Evolutionary conservation across 2,329 filamentous ascomycete species (phyloP).

Genomic region (Beauveria rudraprayagi): DNA sequence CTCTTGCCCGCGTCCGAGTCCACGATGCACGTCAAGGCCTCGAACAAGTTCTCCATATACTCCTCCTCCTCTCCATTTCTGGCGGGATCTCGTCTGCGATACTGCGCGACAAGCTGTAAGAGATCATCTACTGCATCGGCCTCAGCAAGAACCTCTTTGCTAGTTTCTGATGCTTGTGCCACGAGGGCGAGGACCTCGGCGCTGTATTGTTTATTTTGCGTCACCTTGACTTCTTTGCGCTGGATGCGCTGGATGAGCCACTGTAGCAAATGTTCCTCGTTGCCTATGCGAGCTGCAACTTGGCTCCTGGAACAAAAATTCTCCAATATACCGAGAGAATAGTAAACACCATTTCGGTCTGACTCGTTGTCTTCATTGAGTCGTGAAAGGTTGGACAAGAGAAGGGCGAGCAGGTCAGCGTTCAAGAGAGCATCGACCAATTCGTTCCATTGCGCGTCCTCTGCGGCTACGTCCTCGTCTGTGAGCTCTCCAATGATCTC

Average conservation of each 20-base stretch:
- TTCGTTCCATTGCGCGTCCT: conserved; percentile 70
- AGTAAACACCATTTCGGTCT: conserved; percentile 80
- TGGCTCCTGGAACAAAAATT: conserved; percentile 67
- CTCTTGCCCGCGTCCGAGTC: conserved; percentile 68
- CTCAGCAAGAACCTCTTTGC: conserved; percentile 53
- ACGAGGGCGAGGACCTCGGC: conserved; percentile 88
- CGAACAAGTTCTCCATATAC: conserved; percentile 90
- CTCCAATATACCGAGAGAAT: conserved; percentile 74
- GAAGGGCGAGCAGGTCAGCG: conserved; percentile 63
- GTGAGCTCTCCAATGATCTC: conserved; percentile 87
- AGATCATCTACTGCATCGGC: conserved; percentile 70
- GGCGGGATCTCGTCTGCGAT: conserved; percentile 76
- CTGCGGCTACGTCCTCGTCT: conserved; percentile 82
- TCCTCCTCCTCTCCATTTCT: conserved; percentile 88
- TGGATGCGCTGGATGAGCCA: conserved; percentile 75
- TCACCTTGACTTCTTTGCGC: conserved; percentile 56
- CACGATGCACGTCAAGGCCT: conserved; percentile 71
- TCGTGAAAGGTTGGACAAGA: conserved; percentile 70
- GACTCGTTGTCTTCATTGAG: conserved; percentile 65
- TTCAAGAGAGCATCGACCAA: conserved; percentile 61
- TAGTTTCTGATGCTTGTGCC: conserved; percentile 63
- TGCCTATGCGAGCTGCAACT: conserved; percentile 64
- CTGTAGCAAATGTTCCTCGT: conserved; percentile 54
- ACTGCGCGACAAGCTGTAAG: conserved; percentile 75
- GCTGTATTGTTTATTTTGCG: conserved; percentile 92